Base-by-base conservation (phyloP, 176 grass and related monocot genomes). In the Eleusine indica region DNA sequence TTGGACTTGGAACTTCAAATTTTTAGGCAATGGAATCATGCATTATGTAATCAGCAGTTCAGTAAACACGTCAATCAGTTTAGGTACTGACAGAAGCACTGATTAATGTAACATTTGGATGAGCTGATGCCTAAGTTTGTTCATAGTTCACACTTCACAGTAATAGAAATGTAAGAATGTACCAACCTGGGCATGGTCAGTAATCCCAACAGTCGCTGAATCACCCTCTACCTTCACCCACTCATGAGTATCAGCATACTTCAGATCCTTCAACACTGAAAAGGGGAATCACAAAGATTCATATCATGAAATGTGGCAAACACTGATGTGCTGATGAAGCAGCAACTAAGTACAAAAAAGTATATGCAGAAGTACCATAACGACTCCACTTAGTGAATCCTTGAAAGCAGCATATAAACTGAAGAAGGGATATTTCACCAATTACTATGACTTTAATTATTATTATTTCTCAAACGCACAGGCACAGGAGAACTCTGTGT, bases 181-280 rank as follows among this genome's bases (percentile, higher is more conserved):
- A 84, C 30, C 9, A 83, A 97, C 96, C 96, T 99, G 96, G 63
- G 96, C 96, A 89, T 99, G 96, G 87, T 99, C 93, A 63, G 96
- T 99, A 84, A 99, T 92, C 40, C 96, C 96, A 54, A 99, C 78
- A 6, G 87, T 96, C 43, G 96, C 96, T 4, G 89, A 96, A 87
- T 93, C 78, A 17, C 87, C 93, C 0, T 99, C 91, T 62, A 91
- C 85, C 86, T 94, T 99, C 29, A 90, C 93, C 96, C 96, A 99
- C 66, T 99, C 96, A 83, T 99, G 96, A 19, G 87, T 89, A 32
- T 99, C 93, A 80, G 87, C 87, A 86, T 99, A 99, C 77, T 94
- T 96, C 67, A 99, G 75, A 88, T 99, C 91, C 87, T 93, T 91
- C 68, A 94, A 77, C 73, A 96, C 96, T 99, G 87, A 35, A 81